Percentiles rank a stretch among this genome's conserved stretches.
These are phyloP conservation scores for Skeletonema marinoi DNA, from an alignment of 108 stramenopile species.

Conservation along the genomic window DNA sequence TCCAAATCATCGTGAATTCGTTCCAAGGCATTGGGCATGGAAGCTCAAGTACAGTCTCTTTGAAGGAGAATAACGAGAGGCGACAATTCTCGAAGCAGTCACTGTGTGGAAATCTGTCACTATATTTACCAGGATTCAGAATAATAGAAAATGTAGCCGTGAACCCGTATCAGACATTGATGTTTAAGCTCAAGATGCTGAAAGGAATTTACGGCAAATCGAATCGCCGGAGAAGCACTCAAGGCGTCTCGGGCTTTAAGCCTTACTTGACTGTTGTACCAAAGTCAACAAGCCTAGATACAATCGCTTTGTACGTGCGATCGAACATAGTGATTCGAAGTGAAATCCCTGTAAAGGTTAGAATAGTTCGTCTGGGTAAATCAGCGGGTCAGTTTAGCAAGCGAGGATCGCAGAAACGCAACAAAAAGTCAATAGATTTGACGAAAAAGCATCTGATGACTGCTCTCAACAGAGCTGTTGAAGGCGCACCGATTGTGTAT, in stretches of 20 bases:
- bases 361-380: constrained; percentile 35
- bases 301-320: constrained; percentile 21
- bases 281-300: constrained; percentile 27
- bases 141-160: constrained; percentile 17
- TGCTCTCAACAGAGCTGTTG: constrained; percentile 24
- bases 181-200: constrained; percentile 31
- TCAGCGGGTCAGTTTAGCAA: constrained; percentile 21
- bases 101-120: constrained; percentile 7
- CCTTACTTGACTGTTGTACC: constrained; percentile 41
- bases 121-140: constrained; percentile 19
- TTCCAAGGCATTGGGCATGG: constrained; percentile 6
- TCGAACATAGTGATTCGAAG: constrained; percentile 29
- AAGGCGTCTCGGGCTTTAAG: constrained; percentile 32
- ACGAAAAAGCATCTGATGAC: constrained; percentile 30
- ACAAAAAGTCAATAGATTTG: constrained; percentile 25
- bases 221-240: neutral
- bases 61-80: neutral
- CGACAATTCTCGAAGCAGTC: neutral
- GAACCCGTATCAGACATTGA: constrained; percentile 28
- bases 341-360: constrained; percentile 34
- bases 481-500: constrained; percentile 39
- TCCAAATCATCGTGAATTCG: neutral
- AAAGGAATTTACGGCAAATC: constrained; percentile 2
- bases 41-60: constrained; percentile 2
- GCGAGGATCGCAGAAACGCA: constrained; percentile 19